Conservation (phyloP, 441 rosid species). For the Metrosideros polymorpha region DNA sequence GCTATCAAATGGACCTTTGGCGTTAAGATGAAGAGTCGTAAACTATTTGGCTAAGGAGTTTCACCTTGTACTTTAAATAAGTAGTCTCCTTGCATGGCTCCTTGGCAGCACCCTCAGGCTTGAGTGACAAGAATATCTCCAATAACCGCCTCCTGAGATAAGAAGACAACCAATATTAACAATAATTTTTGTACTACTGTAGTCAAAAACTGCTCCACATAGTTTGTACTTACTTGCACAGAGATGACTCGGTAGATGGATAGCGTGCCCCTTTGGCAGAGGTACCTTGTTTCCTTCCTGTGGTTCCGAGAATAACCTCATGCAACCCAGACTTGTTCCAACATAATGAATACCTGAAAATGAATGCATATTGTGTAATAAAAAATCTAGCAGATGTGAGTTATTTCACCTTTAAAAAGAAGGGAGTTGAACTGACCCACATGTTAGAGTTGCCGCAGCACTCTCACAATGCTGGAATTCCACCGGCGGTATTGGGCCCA, state of each 20-base stretch:
- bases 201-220: not conserved
- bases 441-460: conserved; percentile 71
- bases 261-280: conserved; percentile 74
- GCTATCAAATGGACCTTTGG: not conserved
- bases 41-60: not conserved
- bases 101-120: conserved; percentile 13
- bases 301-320: conserved; percentile 91
- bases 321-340: conserved; percentile 85
- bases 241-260: conserved; percentile 68
- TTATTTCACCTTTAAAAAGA: not conserved
- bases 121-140: conserved; percentile 36
- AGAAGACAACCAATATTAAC: not conserved
- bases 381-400: not conserved
- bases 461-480: conserved; percentile 88
- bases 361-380: conserved; percentile 1
- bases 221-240: conserved; percentile 71
- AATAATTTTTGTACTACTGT: not conserved
- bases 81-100: conserved; percentile 18
- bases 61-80: conserved; percentile 77
- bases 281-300: conserved; percentile 91
- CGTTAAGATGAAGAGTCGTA: not conserved
- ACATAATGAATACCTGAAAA: conserved; percentile 66
- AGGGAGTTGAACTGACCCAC: conserved; percentile 47
- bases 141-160: conserved; percentile 42
- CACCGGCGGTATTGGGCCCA: conserved; percentile 52